Percentiles rank a stretch among this genome's conserved stretches.
phyloP scores from a whole-genome alignment of 176 grass and related monocot genomes.

The Canna indica region DNA sequence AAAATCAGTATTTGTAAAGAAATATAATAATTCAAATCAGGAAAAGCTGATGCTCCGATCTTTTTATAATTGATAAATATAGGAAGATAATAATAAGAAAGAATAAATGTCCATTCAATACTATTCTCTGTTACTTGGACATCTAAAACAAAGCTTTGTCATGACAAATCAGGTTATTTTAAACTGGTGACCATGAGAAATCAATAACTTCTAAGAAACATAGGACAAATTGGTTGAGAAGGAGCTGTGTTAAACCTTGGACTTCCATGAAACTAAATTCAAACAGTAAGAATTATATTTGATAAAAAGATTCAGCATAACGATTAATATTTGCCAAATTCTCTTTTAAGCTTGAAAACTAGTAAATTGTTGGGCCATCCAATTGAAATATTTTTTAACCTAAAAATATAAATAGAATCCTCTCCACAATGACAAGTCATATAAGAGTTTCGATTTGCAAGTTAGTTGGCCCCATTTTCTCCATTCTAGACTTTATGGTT shows the following conservation, averaged over 20 bases:
- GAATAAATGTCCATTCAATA: neutral
- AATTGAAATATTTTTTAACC: neutral
- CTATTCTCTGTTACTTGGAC: neutral
- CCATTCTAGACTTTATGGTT: neutral
- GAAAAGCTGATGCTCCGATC: too few species aligned
- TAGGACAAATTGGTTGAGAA: neutral
- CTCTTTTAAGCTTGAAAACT: neutral
- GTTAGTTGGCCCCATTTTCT: neutral
- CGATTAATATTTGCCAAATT: neutral
- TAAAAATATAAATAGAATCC: neutral
- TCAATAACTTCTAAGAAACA: neutral
- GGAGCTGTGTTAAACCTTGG: neutral
- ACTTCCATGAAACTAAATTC: neutral
- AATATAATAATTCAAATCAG: too few species aligned
- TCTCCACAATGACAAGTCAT: neutral
- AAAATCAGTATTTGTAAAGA: neutral
- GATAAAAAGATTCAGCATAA: neutral
- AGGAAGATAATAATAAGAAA: neutral
- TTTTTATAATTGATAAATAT: neutral
- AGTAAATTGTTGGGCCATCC: neutral
- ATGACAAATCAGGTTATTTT: too few species aligned
- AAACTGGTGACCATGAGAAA: neutral
- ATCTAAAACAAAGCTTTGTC: neutral
- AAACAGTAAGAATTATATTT: neutral
- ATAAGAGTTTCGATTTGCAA: neutral